A percentile compares a stretch with the other conserved stretches of the same genome.
These are phyloP conservation scores for Mercurialis annua DNA, from an alignment of 345 rosid species.

Conservation along the genomic window DNA sequence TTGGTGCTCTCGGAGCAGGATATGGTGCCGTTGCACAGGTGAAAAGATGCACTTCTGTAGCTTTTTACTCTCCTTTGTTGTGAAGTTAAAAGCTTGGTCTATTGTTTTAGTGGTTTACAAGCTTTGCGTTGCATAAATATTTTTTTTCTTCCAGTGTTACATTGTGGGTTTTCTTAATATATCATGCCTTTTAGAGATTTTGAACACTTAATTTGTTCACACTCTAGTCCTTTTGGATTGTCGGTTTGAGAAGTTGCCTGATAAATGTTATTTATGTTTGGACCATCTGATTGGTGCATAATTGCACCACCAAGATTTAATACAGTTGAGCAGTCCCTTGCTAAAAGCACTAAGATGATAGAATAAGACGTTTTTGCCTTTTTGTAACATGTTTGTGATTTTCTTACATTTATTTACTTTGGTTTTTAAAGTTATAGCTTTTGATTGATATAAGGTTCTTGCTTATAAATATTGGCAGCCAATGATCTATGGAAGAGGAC, in stretches of 20 bases:
- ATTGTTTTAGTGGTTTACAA: not conserved
- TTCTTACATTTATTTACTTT: not conserved
- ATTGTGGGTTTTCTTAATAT: not conserved
- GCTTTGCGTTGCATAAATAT: not conserved
- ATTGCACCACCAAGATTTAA: not conserved
- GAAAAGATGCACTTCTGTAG: slow-evolving; percentile 19
- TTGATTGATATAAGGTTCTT: slow-evolving; percentile 18
- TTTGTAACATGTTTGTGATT: not conserved
- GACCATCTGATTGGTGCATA: not conserved
- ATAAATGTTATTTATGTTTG: not conserved
- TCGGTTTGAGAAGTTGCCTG: not conserved
- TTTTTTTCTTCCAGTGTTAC: not conserved
- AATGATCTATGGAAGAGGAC: slow-evolving; percentile 72
- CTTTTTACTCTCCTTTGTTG: not conserved
- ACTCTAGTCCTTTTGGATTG: too few species aligned
- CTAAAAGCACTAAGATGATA: slow-evolving; percentile 2
- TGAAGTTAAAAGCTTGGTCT: not conserved
- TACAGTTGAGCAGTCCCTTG: not conserved
- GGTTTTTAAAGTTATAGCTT: not conserved
- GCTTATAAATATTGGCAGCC: slow-evolving; percentile 61
- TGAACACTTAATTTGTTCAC: not conserved
- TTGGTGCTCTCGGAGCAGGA: slow-evolving; percentile 58
- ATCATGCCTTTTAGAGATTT: not conserved
- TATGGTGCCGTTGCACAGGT: slow-evolving; percentile 77
- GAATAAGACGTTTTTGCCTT: slow-evolving; percentile 1